These are phyloP conservation scores for Euphorbia tirucalli DNA, from an alignment of 345 rosid genomes.

Conservation along the genomic window DNA sequence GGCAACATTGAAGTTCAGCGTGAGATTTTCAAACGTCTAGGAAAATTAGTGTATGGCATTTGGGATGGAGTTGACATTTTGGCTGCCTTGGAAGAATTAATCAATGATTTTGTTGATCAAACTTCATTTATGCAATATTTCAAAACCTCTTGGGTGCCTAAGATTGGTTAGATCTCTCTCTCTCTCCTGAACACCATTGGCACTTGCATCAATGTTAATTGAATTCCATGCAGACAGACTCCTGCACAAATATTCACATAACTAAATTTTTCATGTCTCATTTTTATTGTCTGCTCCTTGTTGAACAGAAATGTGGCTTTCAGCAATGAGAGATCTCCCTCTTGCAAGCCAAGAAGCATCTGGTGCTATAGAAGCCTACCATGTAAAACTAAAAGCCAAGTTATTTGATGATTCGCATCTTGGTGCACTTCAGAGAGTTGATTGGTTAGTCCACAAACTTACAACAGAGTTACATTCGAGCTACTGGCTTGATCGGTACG, in stretches of 20 bases:
- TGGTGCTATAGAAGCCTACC: constrained; percentile 96
- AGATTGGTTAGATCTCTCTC: constrained; percentile 62
- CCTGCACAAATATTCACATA: no score
- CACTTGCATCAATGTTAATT: not conserved
- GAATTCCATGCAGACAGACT: not conserved
- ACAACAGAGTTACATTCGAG: constrained; percentile 88
- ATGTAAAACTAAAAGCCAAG: constrained; percentile 78
- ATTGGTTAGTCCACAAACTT: constrained; percentile 95
- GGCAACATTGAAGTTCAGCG: constrained; percentile 61
- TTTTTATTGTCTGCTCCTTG: not conserved
- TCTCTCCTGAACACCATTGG: not conserved
- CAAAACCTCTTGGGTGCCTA: constrained; percentile 81
- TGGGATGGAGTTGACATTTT: constrained; percentile 58
- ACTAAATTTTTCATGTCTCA: constrained; percentile 6
- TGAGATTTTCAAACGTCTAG: constrained; percentile 74
- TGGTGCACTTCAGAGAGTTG: constrained; percentile 85
- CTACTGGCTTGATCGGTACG: constrained; percentile 89
- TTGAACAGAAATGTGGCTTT: constrained; percentile 87
- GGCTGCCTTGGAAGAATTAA: constrained; percentile 55
- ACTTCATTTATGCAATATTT: constrained; percentile 72
- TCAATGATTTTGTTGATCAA: constrained; percentile 79
- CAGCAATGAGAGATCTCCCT: constrained; percentile 70
- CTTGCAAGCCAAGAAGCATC: constrained; percentile 97
- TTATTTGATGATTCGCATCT: constrained; percentile 93
- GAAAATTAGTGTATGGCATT: constrained; percentile 61